Conservation (phyloP, 306 rosid genomes). For the Rosa persica region DNA sequence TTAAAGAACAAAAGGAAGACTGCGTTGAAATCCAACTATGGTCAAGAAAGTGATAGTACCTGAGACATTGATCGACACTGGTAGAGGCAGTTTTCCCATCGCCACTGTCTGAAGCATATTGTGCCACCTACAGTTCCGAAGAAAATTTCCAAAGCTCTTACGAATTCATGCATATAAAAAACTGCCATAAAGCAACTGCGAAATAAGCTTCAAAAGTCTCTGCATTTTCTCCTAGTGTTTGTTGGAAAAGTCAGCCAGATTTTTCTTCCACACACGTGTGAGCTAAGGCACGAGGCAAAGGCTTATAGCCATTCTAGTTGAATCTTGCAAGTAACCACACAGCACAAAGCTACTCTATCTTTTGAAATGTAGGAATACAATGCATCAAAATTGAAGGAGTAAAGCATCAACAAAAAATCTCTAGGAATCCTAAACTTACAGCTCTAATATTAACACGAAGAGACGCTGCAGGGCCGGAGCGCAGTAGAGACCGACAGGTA, state of each 20-base stretch:
- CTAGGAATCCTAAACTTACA: slow-evolving; percentile 45
- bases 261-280: neutral
- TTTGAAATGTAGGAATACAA: neutral
- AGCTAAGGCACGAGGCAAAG: slow-evolving; percentile 2
- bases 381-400: slow-evolving; percentile 8
- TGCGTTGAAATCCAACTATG: neutral
- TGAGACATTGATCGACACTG: slow-evolving; percentile 77
- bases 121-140: slow-evolving; percentile 64
- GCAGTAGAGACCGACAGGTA: slow-evolving; percentile 73
- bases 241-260: neutral
- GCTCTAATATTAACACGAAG: slow-evolving; percentile 84
- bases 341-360: neutral
- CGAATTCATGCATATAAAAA: slow-evolving; percentile 14
- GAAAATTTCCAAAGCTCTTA: slow-evolving; percentile 23
- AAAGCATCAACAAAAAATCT: neutral
- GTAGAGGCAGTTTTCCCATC: slow-evolving; percentile 61
- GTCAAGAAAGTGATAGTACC: slow-evolving; percentile 43
- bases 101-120: slow-evolving; percentile 78
- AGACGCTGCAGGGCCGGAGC: slow-evolving; percentile 89
- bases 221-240: neutral
- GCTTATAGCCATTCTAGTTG: slow-evolving; percentile 12
- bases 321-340: neutral
- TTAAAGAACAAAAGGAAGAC: neutral
- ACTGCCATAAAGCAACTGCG: slow-evolving; percentile 6
- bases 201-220: neutral